Percentiles rank a stretch among this genome's conserved stretches.
phyloP scores from a whole-genome alignment of 768 basidiomycete species.

The Daedalea quercina region DNA sequence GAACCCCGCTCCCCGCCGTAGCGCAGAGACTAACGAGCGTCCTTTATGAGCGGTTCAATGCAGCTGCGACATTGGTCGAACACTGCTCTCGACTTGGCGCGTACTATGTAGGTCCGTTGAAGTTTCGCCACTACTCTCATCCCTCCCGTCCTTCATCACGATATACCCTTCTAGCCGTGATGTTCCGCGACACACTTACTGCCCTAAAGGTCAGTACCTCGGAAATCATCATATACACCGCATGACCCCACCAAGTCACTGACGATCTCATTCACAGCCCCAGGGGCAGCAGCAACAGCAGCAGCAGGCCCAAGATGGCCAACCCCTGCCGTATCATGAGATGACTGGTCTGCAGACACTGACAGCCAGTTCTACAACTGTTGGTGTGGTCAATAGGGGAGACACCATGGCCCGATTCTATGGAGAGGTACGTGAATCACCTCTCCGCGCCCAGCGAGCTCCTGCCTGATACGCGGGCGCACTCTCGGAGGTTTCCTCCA shows the following conservation, averaged over 20 bases:
- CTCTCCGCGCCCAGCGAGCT: background rate
- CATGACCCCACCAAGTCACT: background rate
- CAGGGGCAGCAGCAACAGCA: constrained; percentile 23
- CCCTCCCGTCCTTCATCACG: no score
- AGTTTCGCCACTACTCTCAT: no score
- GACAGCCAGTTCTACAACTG: constrained; percentile 10
- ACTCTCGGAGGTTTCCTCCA: constrained; percentile 52
- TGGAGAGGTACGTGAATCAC: constrained; percentile 20
- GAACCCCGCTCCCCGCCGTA: no score
- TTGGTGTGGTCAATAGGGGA: constrained; percentile 11
- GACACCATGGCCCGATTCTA: constrained; percentile 26
- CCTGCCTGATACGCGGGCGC: background rate
- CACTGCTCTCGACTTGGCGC: no score
- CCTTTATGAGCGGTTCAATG: no score
- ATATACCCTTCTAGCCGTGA: constrained; percentile 14
- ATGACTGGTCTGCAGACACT: constrained; percentile 22
- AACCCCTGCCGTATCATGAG: constrained; percentile 19
- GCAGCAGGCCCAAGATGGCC: constrained; percentile 11
- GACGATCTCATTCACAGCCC: constrained; percentile 16
- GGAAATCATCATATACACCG: no score
- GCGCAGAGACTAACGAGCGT: no score
- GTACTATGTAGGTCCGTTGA: no score
- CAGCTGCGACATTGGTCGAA: no score
- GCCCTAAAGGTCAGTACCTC: constrained; percentile 19
- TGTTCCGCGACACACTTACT: constrained; percentile 24